Percentiles rank a stretch among this genome's conserved stretches.
phyloP scores from a whole-genome alignment of 768 basidiomycete genomes.

The Saitozyma sp. region DNA sequence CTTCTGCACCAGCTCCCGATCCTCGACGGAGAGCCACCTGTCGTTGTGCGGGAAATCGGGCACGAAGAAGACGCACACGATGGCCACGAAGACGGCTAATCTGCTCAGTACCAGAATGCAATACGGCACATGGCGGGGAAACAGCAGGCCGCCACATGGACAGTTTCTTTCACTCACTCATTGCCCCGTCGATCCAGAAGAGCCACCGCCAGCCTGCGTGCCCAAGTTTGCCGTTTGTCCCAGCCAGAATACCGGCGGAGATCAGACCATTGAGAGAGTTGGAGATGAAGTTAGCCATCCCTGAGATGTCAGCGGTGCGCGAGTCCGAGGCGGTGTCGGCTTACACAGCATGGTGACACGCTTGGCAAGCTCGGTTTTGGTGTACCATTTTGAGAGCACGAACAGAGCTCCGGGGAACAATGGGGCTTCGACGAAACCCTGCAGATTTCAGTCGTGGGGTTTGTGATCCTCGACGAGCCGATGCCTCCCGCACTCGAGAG shows the following conservation, averaged over 20 bases:
- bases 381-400: slow-evolving; percentile 39
- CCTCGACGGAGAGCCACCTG: slow-evolving; percentile 21
- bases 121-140: too few species aligned
- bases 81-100: slow-evolving; percentile 6
- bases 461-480: too few species aligned
- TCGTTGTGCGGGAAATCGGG: slow-evolving; percentile 25
- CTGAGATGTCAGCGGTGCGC: not conserved
- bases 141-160: not conserved
- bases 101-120: too few species aligned
- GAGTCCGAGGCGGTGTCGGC: slow-evolving; percentile 14
- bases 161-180: slow-evolving; percentile 14
- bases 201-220: slow-evolving; percentile 72
- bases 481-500: too few species aligned
- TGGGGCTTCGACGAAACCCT: slow-evolving; percentile 31
- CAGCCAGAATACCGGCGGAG: slow-evolving; percentile 70
- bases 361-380: slow-evolving; percentile 39
- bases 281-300: slow-evolving; percentile 41
- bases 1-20: slow-evolving; percentile 10
- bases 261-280: slow-evolving; percentile 56
- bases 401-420: slow-evolving; percentile 46
- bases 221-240: slow-evolving; percentile 69
- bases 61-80: slow-evolving; percentile 20
- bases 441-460: too few species aligned
- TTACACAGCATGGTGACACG: slow-evolving; percentile 58
- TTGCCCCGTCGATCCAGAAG: slow-evolving; percentile 4